phyloP scores from a whole-genome alignment of 345 rosid species.

The Citrus hindsii region DNA sequence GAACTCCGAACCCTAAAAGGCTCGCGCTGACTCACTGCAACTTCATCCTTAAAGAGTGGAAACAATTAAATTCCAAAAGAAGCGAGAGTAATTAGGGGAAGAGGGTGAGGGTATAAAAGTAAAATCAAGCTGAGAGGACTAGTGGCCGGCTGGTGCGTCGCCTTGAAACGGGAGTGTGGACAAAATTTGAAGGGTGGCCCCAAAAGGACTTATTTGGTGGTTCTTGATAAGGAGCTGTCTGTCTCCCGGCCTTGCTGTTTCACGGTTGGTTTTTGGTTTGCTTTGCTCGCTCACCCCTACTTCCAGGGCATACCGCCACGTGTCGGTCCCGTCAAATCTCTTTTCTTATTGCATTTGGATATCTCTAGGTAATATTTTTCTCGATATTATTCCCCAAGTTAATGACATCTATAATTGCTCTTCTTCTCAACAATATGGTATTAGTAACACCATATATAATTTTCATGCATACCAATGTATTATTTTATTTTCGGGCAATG shows the following conservation, averaged over 20 bases:
- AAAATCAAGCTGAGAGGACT: neutral
- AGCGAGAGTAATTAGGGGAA: neutral
- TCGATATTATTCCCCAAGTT: neutral
- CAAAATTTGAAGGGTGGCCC: neutral
- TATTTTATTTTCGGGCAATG: too few relatives aligned
- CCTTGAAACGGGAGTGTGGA: neutral
- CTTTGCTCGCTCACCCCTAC: neutral
- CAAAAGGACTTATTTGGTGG: constrained; percentile 19
- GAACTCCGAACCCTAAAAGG: neutral
- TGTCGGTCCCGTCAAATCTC: neutral
- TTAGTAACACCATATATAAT: too few relatives aligned
- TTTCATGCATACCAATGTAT: too few relatives aligned
- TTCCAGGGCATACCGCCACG: constrained; percentile 5
- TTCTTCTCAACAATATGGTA: too few relatives aligned
- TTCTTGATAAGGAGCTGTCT: neutral
- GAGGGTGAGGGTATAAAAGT: constrained; percentile 1
- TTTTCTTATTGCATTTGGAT: neutral
- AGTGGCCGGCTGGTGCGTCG: neutral
- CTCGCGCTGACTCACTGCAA: too few relatives aligned
- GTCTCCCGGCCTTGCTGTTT: neutral
- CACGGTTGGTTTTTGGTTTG: neutral
- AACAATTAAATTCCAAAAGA: neutral
- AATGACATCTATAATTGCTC: neutral
- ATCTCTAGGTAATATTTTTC: neutral
- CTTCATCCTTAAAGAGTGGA: neutral